A percentile compares a stretch with the other conserved stretches of the same genome.
Conservation (phyloP, 2,329 filamentous ascomycete genomes). For the Triangularia verruculosa region DNA sequence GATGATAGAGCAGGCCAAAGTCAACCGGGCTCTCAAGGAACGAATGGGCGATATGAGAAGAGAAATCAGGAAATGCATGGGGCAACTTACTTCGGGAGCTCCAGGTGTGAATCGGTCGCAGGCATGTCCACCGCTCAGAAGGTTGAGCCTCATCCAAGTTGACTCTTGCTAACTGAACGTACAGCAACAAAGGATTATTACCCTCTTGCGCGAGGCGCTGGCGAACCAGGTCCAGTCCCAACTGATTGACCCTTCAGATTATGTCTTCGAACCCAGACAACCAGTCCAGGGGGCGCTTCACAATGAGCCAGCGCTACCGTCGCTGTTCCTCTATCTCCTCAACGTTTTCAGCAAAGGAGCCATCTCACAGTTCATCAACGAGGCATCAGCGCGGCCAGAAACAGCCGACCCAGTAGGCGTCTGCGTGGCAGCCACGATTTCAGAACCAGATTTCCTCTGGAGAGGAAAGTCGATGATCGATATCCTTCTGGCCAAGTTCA, state of each 20-base stretch:
- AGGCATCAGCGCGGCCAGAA: slow-evolving; percentile 56
- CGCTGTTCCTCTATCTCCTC: slow-evolving; percentile 67
- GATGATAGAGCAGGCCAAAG: slow-evolving; percentile 53
- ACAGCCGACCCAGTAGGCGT: slow-evolving; percentile 72
- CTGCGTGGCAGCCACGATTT: slow-evolving; percentile 66
- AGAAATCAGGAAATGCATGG: slow-evolving; percentile 67
- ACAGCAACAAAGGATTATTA: slow-evolving; percentile 44
- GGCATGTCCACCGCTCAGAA: slow-evolving; percentile 35
- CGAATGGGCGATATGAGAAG: slow-evolving; percentile 70
- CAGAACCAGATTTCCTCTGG: slow-evolving; percentile 59
- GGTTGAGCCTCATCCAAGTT: background rate
- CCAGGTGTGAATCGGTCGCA: slow-evolving; percentile 40
- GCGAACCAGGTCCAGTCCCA: slow-evolving; percentile 46
- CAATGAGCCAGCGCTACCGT: slow-evolving; percentile 50
- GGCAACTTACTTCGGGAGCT: slow-evolving; percentile 64
- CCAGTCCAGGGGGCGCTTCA: slow-evolving; percentile 40
- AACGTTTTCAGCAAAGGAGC: slow-evolving; percentile 68
- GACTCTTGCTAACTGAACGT: slow-evolving; percentile 1
- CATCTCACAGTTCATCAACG: slow-evolving; percentile 62
- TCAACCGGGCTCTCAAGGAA: slow-evolving; percentile 57
- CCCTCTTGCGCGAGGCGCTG: slow-evolving; percentile 50
- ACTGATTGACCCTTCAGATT: slow-evolving; percentile 51
- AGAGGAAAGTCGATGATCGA: slow-evolving; percentile 67
- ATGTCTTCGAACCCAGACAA: slow-evolving; percentile 42
- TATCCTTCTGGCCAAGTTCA: slow-evolving; percentile 78